phyloP scores from a whole-genome alignment of 352 stramenopile species.

The Pythium volutum region DNA sequence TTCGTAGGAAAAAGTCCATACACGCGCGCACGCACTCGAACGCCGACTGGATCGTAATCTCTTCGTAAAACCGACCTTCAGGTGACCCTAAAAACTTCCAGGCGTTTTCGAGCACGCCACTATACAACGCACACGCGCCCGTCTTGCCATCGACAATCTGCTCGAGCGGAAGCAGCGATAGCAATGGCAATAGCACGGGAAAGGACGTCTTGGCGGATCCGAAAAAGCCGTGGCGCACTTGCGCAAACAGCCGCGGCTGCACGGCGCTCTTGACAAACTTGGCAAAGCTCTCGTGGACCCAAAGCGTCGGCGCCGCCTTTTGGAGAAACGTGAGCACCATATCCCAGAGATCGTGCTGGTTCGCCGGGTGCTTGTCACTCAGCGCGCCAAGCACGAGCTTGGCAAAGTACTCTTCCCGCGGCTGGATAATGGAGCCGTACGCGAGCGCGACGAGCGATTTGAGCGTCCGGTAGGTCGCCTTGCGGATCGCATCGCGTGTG shows the following conservation, averaged over 20 bases:
- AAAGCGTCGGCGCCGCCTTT: slow-evolving; percentile 37
- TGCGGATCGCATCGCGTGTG: slow-evolving; percentile 60
- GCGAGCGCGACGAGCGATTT: slow-evolving; percentile 46
- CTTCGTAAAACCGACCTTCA: slow-evolving; percentile 49
- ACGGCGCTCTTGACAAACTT: slow-evolving; percentile 67
- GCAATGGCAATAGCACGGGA: slow-evolving; percentile 60
- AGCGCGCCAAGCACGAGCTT: slow-evolving; percentile 67
- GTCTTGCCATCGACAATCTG: slow-evolving; percentile 44
- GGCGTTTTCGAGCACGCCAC: slow-evolving; percentile 58
- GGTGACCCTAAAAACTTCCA: slow-evolving; percentile 67
- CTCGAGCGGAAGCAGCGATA: slow-evolving; percentile 70
- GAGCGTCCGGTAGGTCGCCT: slow-evolving; percentile 57
- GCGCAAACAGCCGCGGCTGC: slow-evolving; percentile 61
- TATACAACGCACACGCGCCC: slow-evolving; percentile 49
- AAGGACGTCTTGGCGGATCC: slow-evolving; percentile 69
- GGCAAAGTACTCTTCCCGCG: slow-evolving; percentile 56
- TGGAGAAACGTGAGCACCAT: slow-evolving; percentile 72
- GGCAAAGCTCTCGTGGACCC: slow-evolving; percentile 41
- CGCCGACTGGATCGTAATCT: slow-evolving; percentile 52
- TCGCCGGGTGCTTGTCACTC: slow-evolving; percentile 64
- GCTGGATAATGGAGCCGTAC: slow-evolving; percentile 34
- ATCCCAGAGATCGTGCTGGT: slow-evolving; percentile 74
- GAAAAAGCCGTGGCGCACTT: slow-evolving; percentile 76
- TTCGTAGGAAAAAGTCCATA: slow-evolving; percentile 62
- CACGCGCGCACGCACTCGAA: slow-evolving; percentile 75